phyloP scores from a whole-genome alignment of 1,139 yeast species.

The Candida freyschussii region DNA sequence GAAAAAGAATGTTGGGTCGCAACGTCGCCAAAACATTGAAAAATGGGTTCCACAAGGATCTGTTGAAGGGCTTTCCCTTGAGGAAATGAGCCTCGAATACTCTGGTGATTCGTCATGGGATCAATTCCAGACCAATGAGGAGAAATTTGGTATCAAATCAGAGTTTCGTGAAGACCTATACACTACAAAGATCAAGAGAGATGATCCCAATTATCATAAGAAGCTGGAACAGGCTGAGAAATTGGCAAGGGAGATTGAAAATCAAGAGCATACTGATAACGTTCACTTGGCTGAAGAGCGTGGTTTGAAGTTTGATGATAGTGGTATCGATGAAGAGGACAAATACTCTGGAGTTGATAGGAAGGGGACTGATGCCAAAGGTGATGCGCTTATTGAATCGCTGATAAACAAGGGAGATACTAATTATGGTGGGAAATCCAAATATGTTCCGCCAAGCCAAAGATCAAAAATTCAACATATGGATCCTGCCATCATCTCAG shows the following conservation, averaged over 20 bases:
- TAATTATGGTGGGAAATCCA: conserved; percentile 14
- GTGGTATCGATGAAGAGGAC: conserved; percentile 92
- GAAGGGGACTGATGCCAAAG: conserved; percentile 35
- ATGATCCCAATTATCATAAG: conserved; percentile 68
- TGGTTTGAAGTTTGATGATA: conserved; percentile 70
- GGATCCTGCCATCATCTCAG: conserved; percentile 78
- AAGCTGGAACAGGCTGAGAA: conserved; percentile 67
- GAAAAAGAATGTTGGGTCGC: conserved; percentile 45
- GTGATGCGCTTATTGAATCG: conserved; percentile 63
- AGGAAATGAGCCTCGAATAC: conserved; percentile 43
- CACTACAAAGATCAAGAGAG: conserved; percentile 76
- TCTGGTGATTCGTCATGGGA: conserved; percentile 59
- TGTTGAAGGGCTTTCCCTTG: conserved; percentile 25
- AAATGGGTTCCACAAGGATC: conserved; percentile 79
- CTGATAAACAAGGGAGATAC: conserved; percentile 34
- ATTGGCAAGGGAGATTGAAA: conserved; percentile 79
- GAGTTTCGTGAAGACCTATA: conserved; percentile 85
- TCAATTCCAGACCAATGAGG: conserved; percentile 86
- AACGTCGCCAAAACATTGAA: conserved; percentile 48
- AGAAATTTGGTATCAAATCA: conserved; percentile 83
- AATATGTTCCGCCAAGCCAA: conserved; percentile 62
- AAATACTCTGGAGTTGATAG: conserved; percentile 86
- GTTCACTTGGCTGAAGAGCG: conserved; percentile 89
- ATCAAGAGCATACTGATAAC: conserved; percentile 57
- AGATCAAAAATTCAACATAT: conserved; percentile 59